Evolutionary conservation across 305 asterid genomes (phyloP).

Genomic region (Fraxinus dipetala): DNA sequence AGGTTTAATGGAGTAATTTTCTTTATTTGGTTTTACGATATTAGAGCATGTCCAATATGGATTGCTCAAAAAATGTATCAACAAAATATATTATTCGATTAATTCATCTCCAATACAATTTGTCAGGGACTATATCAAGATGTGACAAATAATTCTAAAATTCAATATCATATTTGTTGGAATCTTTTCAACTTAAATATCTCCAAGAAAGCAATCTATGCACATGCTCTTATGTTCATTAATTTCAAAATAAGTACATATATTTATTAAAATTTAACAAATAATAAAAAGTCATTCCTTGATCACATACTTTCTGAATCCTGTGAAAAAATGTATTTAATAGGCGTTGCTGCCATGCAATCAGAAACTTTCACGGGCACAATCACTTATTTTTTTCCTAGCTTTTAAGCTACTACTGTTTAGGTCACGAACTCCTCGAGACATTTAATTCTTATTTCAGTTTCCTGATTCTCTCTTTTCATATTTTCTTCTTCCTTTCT

Average conservation of each 20-base stretch:
- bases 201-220: neutral
- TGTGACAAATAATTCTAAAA: neutral
- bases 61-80: too few relatives aligned
- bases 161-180: too few relatives aligned
- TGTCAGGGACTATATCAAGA: neutral
- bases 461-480: neutral
- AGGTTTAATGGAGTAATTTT: too few relatives aligned
- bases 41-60: too few relatives aligned
- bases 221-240: neutral
- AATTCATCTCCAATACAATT: neutral
- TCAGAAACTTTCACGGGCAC: neutral
- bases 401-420: neutral
- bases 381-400: neutral
- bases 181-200: too few relatives aligned
- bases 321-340: neutral
- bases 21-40: too few relatives aligned
- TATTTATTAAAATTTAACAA: too few relatives aligned
- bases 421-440: constrained; percentile 1
- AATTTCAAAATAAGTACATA: too few relatives aligned
- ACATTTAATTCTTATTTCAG: neutral
- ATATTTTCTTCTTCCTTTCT: neutral
- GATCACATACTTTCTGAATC: neutral
- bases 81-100: neutral
- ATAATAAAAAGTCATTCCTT: neutral
- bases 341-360: neutral